Evolutionary conservation across 1,284 basidiomycete species (phyloP).

Genomic region (Malassezia pachydermatis): DNA sequence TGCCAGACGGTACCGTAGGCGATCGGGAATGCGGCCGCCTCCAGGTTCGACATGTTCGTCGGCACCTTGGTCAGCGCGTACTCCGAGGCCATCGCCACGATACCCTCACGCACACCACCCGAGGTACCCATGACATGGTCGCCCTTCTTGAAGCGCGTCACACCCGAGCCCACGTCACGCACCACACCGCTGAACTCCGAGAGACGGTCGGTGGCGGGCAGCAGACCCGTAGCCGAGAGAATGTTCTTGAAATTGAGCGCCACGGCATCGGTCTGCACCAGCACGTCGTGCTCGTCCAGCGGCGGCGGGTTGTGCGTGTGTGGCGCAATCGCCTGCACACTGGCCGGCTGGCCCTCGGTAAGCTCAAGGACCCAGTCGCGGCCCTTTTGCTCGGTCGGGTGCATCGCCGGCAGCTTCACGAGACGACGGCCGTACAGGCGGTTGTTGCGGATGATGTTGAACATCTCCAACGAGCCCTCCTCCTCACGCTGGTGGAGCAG

Average conservation of each 20-base stretch:
- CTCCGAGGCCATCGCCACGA: conserved; percentile 10
- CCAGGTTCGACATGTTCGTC: conserved; percentile 54
- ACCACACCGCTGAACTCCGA: conserved; percentile 66
- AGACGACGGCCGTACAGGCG: conserved; percentile 17
- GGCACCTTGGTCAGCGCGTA: conserved; percentile 61
- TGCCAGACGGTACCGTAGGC: conserved; percentile 55
- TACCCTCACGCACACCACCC: conserved; percentile 16
- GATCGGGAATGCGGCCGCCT: conserved; percentile 57
- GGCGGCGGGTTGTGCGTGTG: conserved; percentile 13
- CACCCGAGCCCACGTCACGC: conserved; percentile 53
- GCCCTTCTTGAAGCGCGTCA: conserved; percentile 54
- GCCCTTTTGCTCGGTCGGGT: conserved; percentile 43
- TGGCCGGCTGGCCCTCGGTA: conserved; percentile 20
- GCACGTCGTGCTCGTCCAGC: conserved; percentile 12
- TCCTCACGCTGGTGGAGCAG: not conserved
- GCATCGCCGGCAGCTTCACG: conserved; percentile 14
- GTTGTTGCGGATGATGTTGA: conserved; percentile 12
- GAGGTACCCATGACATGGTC: conserved; percentile 55
- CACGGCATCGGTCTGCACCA: conserved; percentile 17
- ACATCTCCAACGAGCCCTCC: conserved; percentile 13
- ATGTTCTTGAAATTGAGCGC: conserved; percentile 22
- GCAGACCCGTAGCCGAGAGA: conserved; percentile 18
- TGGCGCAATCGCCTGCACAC: conserved; percentile 11
- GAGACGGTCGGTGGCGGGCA: conserved; percentile 17
- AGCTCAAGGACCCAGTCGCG: conserved; percentile 33